Conservation (phyloP, 2,329 filamentous ascomycete genomes). For the Aotearoamyces nothofagi region DNA sequence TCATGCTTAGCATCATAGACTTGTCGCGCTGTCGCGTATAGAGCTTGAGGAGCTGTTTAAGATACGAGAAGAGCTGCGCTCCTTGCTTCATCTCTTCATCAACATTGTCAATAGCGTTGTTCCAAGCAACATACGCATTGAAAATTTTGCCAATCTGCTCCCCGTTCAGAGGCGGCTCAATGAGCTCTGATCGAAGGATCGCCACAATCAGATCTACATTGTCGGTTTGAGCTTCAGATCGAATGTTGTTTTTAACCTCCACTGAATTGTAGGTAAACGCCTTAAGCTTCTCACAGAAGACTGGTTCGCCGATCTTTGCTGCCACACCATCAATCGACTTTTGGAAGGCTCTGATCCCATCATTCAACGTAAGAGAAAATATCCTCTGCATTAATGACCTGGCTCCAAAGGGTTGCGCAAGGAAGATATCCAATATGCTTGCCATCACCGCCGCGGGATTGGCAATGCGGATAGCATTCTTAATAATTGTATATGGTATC, state of each 20-base stretch:
- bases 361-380: slow-evolving; percentile 79
- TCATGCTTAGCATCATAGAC: slow-evolving; percentile 88
- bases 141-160: slow-evolving; percentile 74
- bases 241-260: slow-evolving; percentile 55
- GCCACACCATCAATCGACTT: slow-evolving; percentile 69
- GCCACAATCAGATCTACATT: slow-evolving; percentile 75
- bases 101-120: slow-evolving; percentile 79
- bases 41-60: slow-evolving; percentile 90
- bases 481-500: slow-evolving; percentile 82
- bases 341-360: slow-evolving; percentile 78
- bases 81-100: slow-evolving; percentile 81
- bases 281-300: slow-evolving; percentile 69
- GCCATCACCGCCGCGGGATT: slow-evolving; percentile 97
- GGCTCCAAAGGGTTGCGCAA: slow-evolving; percentile 86
- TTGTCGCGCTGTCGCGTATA: slow-evolving; percentile 88
- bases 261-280: slow-evolving; percentile 65
- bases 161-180: slow-evolving; percentile 54
- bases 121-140: slow-evolving; percentile 94
- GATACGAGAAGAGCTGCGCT: slow-evolving; percentile 80
- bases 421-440: slow-evolving; percentile 84
- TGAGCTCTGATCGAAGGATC: slow-evolving; percentile 63
- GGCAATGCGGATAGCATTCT: slow-evolving; percentile 92
- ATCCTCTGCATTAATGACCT: slow-evolving; percentile 87
- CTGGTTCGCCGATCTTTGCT: slow-evolving; percentile 64
- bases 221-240: slow-evolving; percentile 57